These are phyloP conservation scores for Blumeria graminis DNA, from an alignment of 2,329 filamentous ascomycete species.

Conservation along the genomic window DNA sequence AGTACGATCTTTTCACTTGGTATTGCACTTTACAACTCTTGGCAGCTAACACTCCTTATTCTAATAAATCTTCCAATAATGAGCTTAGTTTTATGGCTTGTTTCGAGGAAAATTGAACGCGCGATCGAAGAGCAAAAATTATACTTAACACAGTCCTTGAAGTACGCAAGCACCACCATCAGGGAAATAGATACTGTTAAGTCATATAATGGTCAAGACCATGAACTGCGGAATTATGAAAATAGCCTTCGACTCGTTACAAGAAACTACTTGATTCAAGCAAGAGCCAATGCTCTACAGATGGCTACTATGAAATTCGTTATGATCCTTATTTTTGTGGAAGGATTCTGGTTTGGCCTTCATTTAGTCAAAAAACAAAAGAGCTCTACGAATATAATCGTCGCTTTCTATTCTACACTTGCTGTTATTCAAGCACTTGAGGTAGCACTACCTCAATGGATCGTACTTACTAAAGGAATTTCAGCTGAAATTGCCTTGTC, in stretches of 20 bases:
- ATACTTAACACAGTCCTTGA: conserved; percentile 45
- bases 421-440: conserved; percentile 55
- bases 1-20: conserved; percentile 39
- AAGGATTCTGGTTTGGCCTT: conserved; percentile 76
- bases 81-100: conserved; percentile 29
- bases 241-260: conserved; percentile 31
- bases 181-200: conserved; percentile 67
- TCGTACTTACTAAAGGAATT: conserved; percentile 58
- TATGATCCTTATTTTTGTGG: conserved; percentile 55
- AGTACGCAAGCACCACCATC: conserved; percentile 44
- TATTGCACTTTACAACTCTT: conserved; percentile 58
- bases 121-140: conserved; percentile 45
- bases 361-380: conserved; percentile 35
- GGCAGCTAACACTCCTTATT: conserved; percentile 62
- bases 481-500: conserved; percentile 42
- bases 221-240: conserved; percentile 44
- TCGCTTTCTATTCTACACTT: conserved; percentile 65
- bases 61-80: conserved; percentile 50
- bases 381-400: conserved; percentile 44
- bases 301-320: conserved; percentile 51
- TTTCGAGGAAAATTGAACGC: conserved; percentile 35
- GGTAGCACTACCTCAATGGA: conserved; percentile 48
- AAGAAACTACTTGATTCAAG: conserved; percentile 40
- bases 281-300: conserved; percentile 43
- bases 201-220: conserved; percentile 50